Evolutionary conservation across 805 yeast genomes (phyloP).

Genomic region (Hanseniaspora taiwanica): DNA sequence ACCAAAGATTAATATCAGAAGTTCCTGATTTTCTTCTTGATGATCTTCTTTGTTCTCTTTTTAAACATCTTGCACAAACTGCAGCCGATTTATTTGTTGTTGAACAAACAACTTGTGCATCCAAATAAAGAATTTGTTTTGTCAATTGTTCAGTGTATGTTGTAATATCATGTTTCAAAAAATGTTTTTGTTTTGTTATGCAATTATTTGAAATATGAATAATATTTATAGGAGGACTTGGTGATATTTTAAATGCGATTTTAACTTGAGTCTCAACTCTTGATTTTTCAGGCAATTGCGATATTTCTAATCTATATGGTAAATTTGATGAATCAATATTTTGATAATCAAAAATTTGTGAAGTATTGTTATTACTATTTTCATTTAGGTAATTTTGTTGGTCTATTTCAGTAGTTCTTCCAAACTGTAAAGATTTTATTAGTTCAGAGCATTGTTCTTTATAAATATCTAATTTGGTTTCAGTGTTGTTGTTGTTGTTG

Average conservation of each 20-base stretch:
- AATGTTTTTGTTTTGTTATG: constrained; percentile 75
- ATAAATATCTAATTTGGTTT: background rate
- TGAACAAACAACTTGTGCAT: constrained; percentile 66
- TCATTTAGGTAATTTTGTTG: constrained; percentile 2
- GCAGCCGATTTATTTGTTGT: constrained; percentile 42
- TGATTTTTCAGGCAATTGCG: constrained; percentile 63
- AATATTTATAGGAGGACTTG: constrained; percentile 62
- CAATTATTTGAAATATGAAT: constrained; percentile 79
- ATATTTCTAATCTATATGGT: constrained; percentile 37
- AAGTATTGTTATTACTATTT: constrained; percentile 10
- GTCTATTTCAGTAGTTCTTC: constrained; percentile 7
- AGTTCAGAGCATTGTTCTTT: background rate
- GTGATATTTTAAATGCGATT: constrained; percentile 50
- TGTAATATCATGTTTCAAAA: constrained; percentile 34
- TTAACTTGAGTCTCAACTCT: constrained; percentile 95
- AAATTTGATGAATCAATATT: constrained; percentile 16
- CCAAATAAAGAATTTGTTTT: constrained; percentile 50
- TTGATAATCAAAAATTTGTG: constrained; percentile 18
- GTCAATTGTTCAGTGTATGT: constrained; percentile 33
- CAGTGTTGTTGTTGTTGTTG: background rate
- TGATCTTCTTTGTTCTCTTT: constrained; percentile 89
- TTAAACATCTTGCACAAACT: constrained; percentile 79
- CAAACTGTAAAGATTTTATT: background rate
- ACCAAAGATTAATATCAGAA: constrained; percentile 65
- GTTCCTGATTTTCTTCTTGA: constrained; percentile 79